Conservation (phyloP, 2,329 filamentous ascomycete genomes). For the Aspergillus tanneri region DNA sequence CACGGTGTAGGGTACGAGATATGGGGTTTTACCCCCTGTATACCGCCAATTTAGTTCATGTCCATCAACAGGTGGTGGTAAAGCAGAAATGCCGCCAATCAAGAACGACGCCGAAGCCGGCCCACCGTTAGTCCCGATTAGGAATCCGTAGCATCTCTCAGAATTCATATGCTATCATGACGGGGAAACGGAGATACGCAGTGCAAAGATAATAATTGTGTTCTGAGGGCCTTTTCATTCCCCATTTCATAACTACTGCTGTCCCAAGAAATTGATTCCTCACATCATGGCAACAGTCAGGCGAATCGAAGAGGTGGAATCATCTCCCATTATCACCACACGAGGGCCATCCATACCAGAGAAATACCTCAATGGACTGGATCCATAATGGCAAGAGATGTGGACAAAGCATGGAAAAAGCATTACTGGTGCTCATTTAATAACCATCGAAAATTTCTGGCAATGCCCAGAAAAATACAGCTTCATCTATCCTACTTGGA, state of each 20-base stretch:
- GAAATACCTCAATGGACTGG: constrained; percentile 22
- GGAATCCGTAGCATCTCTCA: background rate
- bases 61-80: too few relatives aligned
- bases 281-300: constrained; percentile 4
- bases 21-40: background rate
- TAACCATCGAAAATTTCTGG: constrained; percentile 29
- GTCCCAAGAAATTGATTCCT: background rate
- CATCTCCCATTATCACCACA: background rate
- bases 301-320: background rate
- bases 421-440: constrained; percentile 28
- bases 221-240: too few relatives aligned
- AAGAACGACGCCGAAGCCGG: constrained; percentile 3
- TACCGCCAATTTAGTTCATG: background rate
- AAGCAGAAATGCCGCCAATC: constrained; percentile 21
- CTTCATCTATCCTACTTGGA: constrained; percentile 31
- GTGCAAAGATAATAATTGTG: background rate
- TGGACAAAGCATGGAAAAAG: constrained; percentile 30
- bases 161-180: background rate
- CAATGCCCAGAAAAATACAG: constrained; percentile 27
- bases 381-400: constrained; percentile 29
- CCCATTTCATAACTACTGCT: too few relatives aligned
- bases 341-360: constrained; percentile 8
- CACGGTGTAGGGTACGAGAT: background rate
- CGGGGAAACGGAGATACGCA: too few relatives aligned
- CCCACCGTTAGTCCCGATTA: background rate